Evolutionary conservation across 202 grass and related monocot species (phyloP), one percentile per base, ranked within the genome.

Genomic region (Schoenoplectus triqueter): DNA sequence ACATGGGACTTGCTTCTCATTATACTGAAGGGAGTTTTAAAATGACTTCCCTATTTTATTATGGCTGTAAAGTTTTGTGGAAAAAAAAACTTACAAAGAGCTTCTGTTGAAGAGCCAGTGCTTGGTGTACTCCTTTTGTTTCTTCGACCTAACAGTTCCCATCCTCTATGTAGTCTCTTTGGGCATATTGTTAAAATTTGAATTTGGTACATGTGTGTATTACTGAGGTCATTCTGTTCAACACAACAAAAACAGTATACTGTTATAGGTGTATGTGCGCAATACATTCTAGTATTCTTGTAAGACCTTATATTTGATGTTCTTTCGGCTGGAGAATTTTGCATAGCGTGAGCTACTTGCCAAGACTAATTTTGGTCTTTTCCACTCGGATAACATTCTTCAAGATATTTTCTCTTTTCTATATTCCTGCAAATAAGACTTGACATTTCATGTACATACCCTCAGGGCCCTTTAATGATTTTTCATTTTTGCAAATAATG

Each of bases 341-440:
- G 11, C 19, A 19, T 49, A 9, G 15, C 9, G n/a, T 31, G 31
- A 31, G 15, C 45, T 72, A 49, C 1, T 73, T 10, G 4, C 50
- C 3, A 9, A 50, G 46, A 10, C 17, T 2, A 46, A 21, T 21
- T 8, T 73, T 51, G 69, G 50, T 49, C 13, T 71, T 41, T 31
- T 31, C 31, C 67, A 70, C 42, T 47, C 14, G 15, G 6, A 70
- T 48, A 48, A 48, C 15, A 71, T 71, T 48, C 6, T 71, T 48
- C n/a, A 18, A 69, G 66, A 69, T 20, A 19, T 10, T 73, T 20
- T 73, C 15, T 42, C 40, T 61, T 18, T 61, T 17, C 11, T 45
- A 54, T 79, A n/a, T 61, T 61, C 14, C 20, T 79, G 74, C 54
- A 78, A 60, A 61, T 41, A 59, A 78, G 6, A 78, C 6, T 9